Base-by-base conservation (phyloP, 352 stramenopile species). In the Phytophthora pistaciae region DNA sequence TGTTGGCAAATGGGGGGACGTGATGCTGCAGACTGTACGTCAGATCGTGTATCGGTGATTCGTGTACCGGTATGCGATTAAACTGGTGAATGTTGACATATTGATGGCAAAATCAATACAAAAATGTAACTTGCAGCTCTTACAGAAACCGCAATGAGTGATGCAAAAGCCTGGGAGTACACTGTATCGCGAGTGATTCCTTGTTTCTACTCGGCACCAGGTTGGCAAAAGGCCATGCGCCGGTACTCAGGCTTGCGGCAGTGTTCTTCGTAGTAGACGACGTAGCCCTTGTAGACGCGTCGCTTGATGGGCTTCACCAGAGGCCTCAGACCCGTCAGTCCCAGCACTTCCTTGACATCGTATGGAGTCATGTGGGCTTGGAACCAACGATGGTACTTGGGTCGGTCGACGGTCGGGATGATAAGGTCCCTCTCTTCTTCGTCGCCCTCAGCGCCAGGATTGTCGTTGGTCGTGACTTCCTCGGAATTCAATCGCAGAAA, bases 21-120 rank as follows among this genome's bases (percentile, higher is more conserved):
- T 80, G n/a, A 87, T 88, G 70, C 60, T 86, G 46, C 73, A 79
- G 42, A 78, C 67, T 27, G 72, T 90, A 10, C 79, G 75, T 1
- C 74, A 84, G 40, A 53, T 76, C 6, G 53, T 79, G n/a, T 77
- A 79, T 60, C 68, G 60, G 10, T 78, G 23, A 75, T 20, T 38
- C 29, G 7, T 33, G 29, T 29, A 5, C 25, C 25, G 5, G 25
- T 29, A 29, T 29, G 25, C 25, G 25, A 29, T 29, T 29, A 29
- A 29, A 29, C 25, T 29, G 25, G 25, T 29, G 25, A 29, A 29
- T 33, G 29, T 33, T 33, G 29, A 6, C 7, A 33, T 33, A 33
- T 33, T 10, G 29, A 33, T 33, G 29, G 29, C 29, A 33, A 33
- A 33, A 9, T 33, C 29, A 9, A 31, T 7, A 31, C 27, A n/a